These are phyloP conservation scores for Rhizoclosmatium sp. DNA, from an alignment of 192 early-diverging fungal genomes.

Conservation along the genomic window DNA sequence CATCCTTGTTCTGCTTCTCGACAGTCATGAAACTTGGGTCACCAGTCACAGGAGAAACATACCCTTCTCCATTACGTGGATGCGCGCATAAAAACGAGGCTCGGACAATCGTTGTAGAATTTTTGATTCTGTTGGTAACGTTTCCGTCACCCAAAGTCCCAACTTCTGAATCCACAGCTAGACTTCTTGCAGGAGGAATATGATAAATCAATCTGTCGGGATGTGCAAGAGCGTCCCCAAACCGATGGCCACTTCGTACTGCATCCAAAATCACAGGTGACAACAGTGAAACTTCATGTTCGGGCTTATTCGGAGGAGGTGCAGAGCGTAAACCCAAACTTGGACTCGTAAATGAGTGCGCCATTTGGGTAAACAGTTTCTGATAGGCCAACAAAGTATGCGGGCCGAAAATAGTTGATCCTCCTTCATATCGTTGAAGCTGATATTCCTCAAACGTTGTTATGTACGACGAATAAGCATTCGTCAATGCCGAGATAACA, in stretches of 20 bases:
- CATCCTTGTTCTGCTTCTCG: slow-evolving; percentile 35
- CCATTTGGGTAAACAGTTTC: slow-evolving; percentile 57
- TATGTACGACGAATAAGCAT: slow-evolving; percentile 61
- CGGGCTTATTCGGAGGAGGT: neutral
- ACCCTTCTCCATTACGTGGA: slow-evolving; percentile 50
- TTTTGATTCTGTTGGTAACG: slow-evolving; percentile 11
- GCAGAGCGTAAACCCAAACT: neutral
- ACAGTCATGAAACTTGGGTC: slow-evolving; percentile 49
- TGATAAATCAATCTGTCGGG: slow-evolving; percentile 19
- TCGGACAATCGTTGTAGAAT: slow-evolving; percentile 35
- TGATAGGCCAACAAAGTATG: slow-evolving; percentile 64
- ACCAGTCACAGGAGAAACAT: slow-evolving; percentile 17
- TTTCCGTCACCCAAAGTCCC: slow-evolving; percentile 15
- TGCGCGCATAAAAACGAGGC: slow-evolving; percentile 54
- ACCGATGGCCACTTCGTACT: slow-evolving; percentile 35
- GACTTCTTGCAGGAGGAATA: neutral
- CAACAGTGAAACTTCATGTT: slow-evolving; percentile 42
- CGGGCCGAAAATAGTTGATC: slow-evolving; percentile 65
- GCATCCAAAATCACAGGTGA: slow-evolving; percentile 49
- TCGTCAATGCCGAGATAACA: slow-evolving; percentile 63
- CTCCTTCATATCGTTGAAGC: slow-evolving; percentile 70
- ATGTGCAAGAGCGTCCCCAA: slow-evolving; percentile 46
- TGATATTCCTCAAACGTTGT: slow-evolving; percentile 62
- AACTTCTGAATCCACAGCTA: neutral
- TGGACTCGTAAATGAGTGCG: slow-evolving; percentile 49